phyloP scores from a whole-genome alignment of 2,329 filamentous ascomycete genomes.

The Rachicladosporium sp. region DNA sequence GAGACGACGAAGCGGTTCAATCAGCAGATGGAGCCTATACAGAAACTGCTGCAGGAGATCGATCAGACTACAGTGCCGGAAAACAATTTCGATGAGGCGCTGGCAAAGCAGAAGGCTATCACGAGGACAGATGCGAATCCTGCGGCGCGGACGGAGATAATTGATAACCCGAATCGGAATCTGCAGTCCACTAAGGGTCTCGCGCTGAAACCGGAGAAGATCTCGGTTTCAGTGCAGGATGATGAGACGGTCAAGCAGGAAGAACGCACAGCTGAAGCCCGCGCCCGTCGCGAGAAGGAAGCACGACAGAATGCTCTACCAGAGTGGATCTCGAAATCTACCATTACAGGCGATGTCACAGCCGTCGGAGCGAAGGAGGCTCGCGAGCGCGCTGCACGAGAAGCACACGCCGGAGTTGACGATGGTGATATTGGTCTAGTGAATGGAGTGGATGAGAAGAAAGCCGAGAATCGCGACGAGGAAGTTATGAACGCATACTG shows the following conservation, averaged over 20 bases:
- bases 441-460: slow-evolving; percentile 22
- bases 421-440: slow-evolving; percentile 12
- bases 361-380: slow-evolving; percentile 23
- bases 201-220: slow-evolving; percentile 23
- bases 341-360: slow-evolving; percentile 35
- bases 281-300: slow-evolving; percentile 19
- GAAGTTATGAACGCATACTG: slow-evolving; percentile 56
- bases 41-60: slow-evolving; percentile 62
- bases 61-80: slow-evolving; percentile 61
- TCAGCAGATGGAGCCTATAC: slow-evolving; percentile 67
- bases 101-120: slow-evolving; percentile 51
- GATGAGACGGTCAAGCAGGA: slow-evolving; percentile 23
- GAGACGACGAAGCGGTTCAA: slow-evolving; percentile 65
- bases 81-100: slow-evolving; percentile 59
- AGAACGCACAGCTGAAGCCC: slow-evolving; percentile 19
- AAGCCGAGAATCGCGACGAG: slow-evolving; percentile 32
- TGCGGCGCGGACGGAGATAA: slow-evolving; percentile 23
- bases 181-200: slow-evolving; percentile 23
- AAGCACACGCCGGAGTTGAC: slow-evolving; percentile 26
- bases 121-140: slow-evolving; percentile 54
- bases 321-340: slow-evolving; percentile 24
- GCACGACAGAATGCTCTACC: slow-evolving; percentile 24
- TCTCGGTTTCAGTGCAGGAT: slow-evolving; percentile 22
- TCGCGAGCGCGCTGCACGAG: slow-evolving; percentile 27
- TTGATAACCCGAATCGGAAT: slow-evolving; percentile 21